A percentile compares a stretch with the other conserved stretches of the same genome.
Conservation (phyloP, 2,329 filamentous ascomycete genomes). For the Colletotrichum gloeosporioides region DNA sequence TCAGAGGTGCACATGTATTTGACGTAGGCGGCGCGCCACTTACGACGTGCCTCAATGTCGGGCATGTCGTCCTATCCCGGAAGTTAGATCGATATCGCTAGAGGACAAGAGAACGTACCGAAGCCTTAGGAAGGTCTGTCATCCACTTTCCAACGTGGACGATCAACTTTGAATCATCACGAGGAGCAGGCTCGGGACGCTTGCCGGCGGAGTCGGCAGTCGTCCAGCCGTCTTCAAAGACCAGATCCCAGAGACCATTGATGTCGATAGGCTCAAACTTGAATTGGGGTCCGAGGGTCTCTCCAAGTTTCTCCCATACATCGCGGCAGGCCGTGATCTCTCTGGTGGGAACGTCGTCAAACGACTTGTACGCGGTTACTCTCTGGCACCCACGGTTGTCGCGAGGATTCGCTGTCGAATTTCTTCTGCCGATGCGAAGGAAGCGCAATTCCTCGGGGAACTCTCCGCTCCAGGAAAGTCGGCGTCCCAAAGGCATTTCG, state of each 20-base stretch:
- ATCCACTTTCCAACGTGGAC: not conserved
- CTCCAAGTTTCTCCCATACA: not conserved
- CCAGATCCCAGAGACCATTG: not conserved
- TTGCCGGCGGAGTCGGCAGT: not conserved
- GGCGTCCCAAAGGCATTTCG: not conserved
- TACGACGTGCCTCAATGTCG: not conserved
- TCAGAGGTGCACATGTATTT: not conserved
- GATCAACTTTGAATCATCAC: not conserved
- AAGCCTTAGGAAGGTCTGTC: not conserved
- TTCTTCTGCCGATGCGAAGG: not conserved
- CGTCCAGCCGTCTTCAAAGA: not conserved
- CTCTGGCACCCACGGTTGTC: not conserved
- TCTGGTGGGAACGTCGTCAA: not conserved
- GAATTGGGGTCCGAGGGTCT: not conserved
- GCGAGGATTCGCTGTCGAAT: not conserved
- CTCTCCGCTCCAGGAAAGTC: not conserved
- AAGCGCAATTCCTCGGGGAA: not conserved
- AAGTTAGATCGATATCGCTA: not conserved
- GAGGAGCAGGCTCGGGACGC: not conserved
- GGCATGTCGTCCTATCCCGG: not conserved
- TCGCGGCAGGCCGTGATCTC: not conserved
- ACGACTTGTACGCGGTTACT: not conserved
- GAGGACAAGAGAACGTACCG: not conserved
- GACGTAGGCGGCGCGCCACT: not conserved
- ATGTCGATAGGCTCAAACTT: not conserved